phyloP scores from a whole-genome alignment of 305 asterid species.

The Fraxinus velutina region DNA sequence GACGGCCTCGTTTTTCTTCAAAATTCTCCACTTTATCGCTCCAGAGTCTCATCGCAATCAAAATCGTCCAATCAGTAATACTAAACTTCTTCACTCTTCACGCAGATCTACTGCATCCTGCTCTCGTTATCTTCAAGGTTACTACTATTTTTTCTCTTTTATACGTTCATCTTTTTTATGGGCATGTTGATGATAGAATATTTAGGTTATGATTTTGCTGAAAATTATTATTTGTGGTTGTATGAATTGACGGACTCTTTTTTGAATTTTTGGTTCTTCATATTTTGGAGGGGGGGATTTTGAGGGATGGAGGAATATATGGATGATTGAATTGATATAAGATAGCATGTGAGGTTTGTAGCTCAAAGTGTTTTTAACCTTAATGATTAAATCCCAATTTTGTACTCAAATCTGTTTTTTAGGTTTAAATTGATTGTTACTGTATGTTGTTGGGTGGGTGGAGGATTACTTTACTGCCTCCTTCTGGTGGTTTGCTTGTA shows the following conservation, averaged over 20 bases:
- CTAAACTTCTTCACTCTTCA: not conserved
- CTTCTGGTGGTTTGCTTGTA: not conserved
- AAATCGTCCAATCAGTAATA: not conserved
- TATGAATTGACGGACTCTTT: not conserved
- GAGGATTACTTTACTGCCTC: not conserved
- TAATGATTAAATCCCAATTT: not conserved
- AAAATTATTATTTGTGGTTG: not conserved
- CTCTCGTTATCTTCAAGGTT: not conserved
- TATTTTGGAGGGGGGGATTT: not conserved
- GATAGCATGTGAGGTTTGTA: not conserved
- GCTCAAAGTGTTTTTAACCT: not conserved
- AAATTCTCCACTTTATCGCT: not conserved
- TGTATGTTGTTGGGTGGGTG: not conserved
- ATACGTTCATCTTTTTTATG: not conserved
- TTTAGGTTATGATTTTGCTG: not conserved
- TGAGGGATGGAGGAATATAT: not conserved
- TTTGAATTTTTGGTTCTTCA: not conserved
- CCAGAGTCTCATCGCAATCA: not conserved
- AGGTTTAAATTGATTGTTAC: not conserved
- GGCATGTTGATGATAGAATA: not conserved
- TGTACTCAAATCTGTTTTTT: not conserved
- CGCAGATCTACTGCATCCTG: not conserved
- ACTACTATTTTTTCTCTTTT: not conserved
- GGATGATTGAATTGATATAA: not conserved
- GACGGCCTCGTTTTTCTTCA: not conserved